These are phyloP conservation scores for Aristolochia contorta DNA, from an alignment of 164 flowering plant genomes.

Conservation along the genomic window DNA sequence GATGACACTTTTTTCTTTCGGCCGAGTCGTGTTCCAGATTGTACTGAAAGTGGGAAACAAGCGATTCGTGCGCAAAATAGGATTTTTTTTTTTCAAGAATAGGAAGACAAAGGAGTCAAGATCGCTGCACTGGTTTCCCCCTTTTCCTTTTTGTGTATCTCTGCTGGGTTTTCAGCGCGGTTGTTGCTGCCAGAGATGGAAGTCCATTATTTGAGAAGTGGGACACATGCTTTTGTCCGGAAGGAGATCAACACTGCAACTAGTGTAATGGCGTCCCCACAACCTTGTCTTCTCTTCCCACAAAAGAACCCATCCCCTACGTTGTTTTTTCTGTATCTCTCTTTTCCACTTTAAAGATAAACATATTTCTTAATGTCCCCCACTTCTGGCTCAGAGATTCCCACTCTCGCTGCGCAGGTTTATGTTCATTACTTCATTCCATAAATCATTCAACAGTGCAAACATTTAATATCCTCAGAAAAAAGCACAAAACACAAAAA, in stretches of 20 bases:
- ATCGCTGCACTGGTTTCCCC: not conserved
- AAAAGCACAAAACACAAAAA: too few relatives aligned
- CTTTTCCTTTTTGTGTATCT: not conserved
- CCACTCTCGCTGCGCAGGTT: too few relatives aligned
- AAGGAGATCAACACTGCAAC: constrained; percentile 9
- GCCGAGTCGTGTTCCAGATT: not conserved
- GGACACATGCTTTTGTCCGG: constrained; percentile 36
- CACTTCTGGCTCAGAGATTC: too few relatives aligned
- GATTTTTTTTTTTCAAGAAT: not conserved
- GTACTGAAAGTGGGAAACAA: not conserved
- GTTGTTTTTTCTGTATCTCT: too few relatives aligned
- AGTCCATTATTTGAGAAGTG: constrained; percentile 24
- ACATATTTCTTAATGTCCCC: too few relatives aligned
- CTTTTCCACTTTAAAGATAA: too few relatives aligned
- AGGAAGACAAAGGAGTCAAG: not conserved
- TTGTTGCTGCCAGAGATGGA: constrained; percentile 8
- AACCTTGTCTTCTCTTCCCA: too few relatives aligned
- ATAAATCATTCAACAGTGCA: too few relatives aligned
- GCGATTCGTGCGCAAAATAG: constrained; percentile 1
- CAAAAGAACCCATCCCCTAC: too few relatives aligned
- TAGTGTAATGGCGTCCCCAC: not conserved
- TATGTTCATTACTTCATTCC: too few relatives aligned
- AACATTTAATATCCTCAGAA: too few relatives aligned
- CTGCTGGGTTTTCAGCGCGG: not conserved
- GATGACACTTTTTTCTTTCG: too few relatives aligned